A percentile compares a stretch with the other conserved stretches of the same genome.
These are phyloP conservation scores for Backusella morwellensis DNA, from an alignment of 192 early-diverging fungal genomes.

Conservation along the genomic window DNA sequence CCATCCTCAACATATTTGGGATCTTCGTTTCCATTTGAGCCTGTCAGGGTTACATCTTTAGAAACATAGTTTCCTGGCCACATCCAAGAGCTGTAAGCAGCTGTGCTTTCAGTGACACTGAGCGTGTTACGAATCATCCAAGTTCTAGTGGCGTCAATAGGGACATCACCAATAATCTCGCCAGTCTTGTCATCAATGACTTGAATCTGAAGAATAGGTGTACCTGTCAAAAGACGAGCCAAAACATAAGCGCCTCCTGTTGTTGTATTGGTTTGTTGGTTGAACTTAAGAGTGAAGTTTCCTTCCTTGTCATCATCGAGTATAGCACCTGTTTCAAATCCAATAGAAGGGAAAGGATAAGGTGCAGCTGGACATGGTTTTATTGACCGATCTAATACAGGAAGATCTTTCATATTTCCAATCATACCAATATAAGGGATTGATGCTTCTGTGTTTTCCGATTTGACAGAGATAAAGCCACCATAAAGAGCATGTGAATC, in stretches of 20 bases:
- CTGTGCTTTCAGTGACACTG: background rate
- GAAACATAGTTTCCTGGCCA: conserved; percentile 26
- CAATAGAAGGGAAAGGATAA: conserved; percentile 27
- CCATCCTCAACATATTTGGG: conserved; percentile 4
- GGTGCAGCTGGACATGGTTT: conserved; percentile 9
- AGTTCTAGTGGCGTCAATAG: conserved; percentile 9
- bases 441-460: conserved; percentile 6
- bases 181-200: conserved; percentile 7
- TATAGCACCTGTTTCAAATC: conserved; percentile 3
- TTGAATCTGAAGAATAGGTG: conserved; percentile 21
- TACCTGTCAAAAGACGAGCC: conserved; percentile 21
- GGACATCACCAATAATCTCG: conserved; percentile 19
- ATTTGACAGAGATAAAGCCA: conserved; percentile 32
- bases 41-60: conserved; percentile 14
- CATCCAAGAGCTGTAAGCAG: conserved; percentile 16
- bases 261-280: background rate
- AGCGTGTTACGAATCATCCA: conserved; percentile 19
- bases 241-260: conserved; percentile 13
- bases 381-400: conserved; percentile 28
- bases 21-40: background rate
- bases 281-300: background rate
- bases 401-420: conserved; percentile 39
- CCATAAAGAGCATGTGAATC: conserved; percentile 36
- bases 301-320: background rate
- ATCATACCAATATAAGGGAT: conserved; percentile 46